Base-by-base conservation (phyloP, 805 yeast genomes). In the Komagataella kurtzmanii region DNA sequence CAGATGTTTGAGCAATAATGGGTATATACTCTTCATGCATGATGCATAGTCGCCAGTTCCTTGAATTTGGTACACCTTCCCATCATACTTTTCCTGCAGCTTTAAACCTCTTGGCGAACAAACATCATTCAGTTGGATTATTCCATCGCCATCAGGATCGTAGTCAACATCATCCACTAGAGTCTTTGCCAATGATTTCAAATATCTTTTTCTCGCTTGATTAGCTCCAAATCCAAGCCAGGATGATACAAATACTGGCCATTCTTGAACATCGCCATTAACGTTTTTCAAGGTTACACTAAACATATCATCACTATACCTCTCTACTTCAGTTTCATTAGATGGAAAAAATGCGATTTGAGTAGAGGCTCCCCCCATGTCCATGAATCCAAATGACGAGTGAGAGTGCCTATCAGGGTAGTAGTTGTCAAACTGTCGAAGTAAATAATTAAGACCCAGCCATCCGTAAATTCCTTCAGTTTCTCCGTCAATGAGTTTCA, bases 141-240 rank as follows among this genome's bases (percentile, higher is more conserved):
- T 77, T 50, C 70, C 73, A 51, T 77, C 79, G 14, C 75, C 75
- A 52, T 71, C 66, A 23, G 57, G 60, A 58, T 77, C 78, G 47
- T 74, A 69, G 54, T 69, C 70, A 3, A 66, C 60, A 24, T 65
- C 65, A 51, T 73, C 77, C 14, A 85, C 72, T 51, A 85, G 62
- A 14, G 63, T 61, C 49, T 77, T 80, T 19, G 23, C 46, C 6
- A 44, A 14, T 4, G 23, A 18, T 43, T 71, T 71, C 48, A 88
- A 67, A 62, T 85, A 86, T 54, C 98, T 70, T 51, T 71, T 74
- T 46, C 96, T 72, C 7, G 98, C 97, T 62, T 91, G 88, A 59
- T 93, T 93, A 2, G 98, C 98, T 10, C 99, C 99, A 67, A 88
- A 93, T 0, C 98, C 98, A 8, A 93, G 73, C 99, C 99, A 93